Base-by-base conservation (phyloP, 306 rosid genomes). In the Dalbergia oliveri region DNA sequence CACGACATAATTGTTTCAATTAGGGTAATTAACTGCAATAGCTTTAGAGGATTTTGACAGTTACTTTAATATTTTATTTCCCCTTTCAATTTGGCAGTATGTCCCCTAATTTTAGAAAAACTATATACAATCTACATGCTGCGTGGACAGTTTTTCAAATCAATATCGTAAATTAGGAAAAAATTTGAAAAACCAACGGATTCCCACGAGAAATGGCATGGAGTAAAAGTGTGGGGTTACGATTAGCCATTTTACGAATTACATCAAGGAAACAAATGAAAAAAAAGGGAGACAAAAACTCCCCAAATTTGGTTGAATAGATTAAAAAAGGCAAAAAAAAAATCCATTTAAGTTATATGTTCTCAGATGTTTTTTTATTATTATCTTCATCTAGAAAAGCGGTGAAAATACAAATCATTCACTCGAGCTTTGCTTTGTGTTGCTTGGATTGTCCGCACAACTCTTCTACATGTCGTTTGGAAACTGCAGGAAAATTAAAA, bases 91-190 rank as follows among this genome's bases (percentile, higher is more conserved):
- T 12, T 78, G 12, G 6, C 26, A 70, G 23, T 21, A 21, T 21
- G 23, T 13, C 63, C 66, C 80, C 79, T 56, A 44, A 71, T 56
- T 14, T 37, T 45, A 78, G 83, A 21, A 39, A 54, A 63, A 72
- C n/a, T 19, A 7, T 44, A 6, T 31, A 47, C 16, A 59, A 66
- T 67, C 26, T 59, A 69, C 75, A 54, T 10, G 50, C 49, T 13
- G 18, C 43, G 67, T 13, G 16, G 66, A 62, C 19, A 6, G 31
- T 4, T 61, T 18, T 61, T 61, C 16, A 61, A 62, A 4, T 43
- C 44, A 58, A 69, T 61, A 31, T 77, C 39, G 18, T 82, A 45
- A 64, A 77, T 71, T 45, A 16, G 82, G 82, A 64, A 77, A 53
- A 65, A 7, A 5, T 4, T 11, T 21, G 7, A 18, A 33, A 54